These are phyloP conservation scores for Meripilus lineatus DNA, from an alignment of 1,284 basidiomycete genomes.

Conservation along the genomic window DNA sequence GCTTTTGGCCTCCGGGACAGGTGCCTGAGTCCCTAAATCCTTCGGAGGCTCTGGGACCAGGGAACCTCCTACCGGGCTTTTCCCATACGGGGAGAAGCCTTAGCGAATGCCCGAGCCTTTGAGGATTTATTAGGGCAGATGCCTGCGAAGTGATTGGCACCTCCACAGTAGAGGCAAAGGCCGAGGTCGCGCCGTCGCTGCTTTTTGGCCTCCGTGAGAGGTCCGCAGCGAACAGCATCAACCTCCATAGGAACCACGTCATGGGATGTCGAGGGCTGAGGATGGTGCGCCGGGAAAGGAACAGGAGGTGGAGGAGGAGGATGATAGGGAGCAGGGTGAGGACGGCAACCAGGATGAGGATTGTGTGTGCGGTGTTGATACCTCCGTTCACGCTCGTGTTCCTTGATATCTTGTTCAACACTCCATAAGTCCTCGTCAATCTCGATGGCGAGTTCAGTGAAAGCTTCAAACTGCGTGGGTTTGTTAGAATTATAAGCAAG, in stretches of 20 bases:
- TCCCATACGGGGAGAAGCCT: constrained; percentile 1
- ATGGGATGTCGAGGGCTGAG: not conserved
- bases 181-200: not conserved
- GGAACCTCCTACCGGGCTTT: not conserved
- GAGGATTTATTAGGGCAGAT: constrained; percentile 1
- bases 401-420: not conserved
- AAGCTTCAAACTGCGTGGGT: not conserved
- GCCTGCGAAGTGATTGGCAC: constrained; percentile 1
- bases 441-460: not conserved
- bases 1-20: not conserved
- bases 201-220: not conserved
- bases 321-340: not conserved
- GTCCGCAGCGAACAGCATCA: not conserved
- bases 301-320: not conserved
- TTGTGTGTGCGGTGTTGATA: not conserved
- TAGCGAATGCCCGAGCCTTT: not conserved
- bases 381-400: not conserved
- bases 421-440: not conserved
- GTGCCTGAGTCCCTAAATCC: not conserved
- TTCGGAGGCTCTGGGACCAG: not conserved
- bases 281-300: not conserved
- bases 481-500: not conserved
- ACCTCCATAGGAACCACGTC: constrained; percentile 5
- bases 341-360: not conserved
- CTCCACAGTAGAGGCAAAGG: not conserved